These are phyloP conservation scores for Uncinocarpus reesii DNA, from an alignment of 2,329 filamentous ascomycete genomes.

Conservation along the genomic window DNA sequence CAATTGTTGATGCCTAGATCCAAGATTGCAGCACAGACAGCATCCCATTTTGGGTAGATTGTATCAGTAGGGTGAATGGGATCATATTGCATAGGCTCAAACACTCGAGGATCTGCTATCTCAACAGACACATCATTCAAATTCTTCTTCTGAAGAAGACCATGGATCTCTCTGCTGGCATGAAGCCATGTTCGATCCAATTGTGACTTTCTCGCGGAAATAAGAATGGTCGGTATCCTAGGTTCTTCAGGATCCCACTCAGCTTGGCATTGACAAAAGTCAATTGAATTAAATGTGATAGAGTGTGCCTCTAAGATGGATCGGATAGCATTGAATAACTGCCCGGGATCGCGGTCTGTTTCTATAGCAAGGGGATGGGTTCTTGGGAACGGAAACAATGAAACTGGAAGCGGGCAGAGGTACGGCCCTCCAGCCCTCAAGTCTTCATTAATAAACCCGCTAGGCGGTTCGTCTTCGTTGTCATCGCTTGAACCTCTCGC, in stretches of 20 bases:
- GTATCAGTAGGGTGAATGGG: neutral
- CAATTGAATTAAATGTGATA: neutral
- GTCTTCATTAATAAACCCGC: constrained; percentile 4
- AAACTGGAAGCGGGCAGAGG: constrained; percentile 7
- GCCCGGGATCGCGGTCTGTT: neutral
- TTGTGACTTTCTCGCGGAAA: neutral
- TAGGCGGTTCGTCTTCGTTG: constrained; percentile 5
- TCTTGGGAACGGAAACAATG: constrained; percentile 1
- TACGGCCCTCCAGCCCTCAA: constrained; percentile 7
- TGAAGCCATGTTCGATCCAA: neutral
- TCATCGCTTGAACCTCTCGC: constrained; percentile 9
- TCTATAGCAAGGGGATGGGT: neutral
- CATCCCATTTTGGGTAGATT: constrained; percentile 2
- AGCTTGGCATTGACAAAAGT: neutral
- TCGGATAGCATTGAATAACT: neutral
- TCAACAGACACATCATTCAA: constrained; percentile 3
- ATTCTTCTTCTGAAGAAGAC: neutral
- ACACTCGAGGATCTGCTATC: constrained; percentile 5
- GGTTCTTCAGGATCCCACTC: constrained; percentile 1
- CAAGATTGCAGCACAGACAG: constrained; percentile 5
- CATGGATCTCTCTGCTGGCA: constrained; percentile 3
- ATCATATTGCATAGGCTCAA: constrained; percentile 2
- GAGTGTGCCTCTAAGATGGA: neutral
- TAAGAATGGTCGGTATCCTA: neutral
- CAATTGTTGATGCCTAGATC: neutral